Conservation (phyloP, 768 basidiomycete species). For the Lentinus brumalis region DNA sequence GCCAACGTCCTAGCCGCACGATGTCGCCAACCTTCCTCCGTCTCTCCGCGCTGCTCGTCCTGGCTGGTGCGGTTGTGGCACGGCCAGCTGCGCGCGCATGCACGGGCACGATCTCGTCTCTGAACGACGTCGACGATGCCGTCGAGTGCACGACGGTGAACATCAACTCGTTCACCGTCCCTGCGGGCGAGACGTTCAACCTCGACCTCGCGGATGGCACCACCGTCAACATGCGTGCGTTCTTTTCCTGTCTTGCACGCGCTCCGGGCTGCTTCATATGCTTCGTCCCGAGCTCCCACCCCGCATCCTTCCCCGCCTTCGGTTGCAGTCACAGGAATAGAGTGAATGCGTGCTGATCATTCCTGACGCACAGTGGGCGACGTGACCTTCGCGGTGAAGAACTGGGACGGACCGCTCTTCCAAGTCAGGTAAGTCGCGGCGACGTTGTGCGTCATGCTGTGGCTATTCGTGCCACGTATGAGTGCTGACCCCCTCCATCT, state of each 20-base stretch:
- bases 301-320: background rate
- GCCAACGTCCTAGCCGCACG: background rate
- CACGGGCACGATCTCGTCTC: slow-evolving; percentile 56
- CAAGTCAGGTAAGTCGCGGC: slow-evolving; percentile 42
- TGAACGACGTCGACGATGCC: slow-evolving; percentile 52
- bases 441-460: too few relatives aligned
- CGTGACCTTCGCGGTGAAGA: slow-evolving; percentile 53
- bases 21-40: slow-evolving; percentile 16
- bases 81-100: slow-evolving; percentile 30
- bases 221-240: slow-evolving; percentile 60
- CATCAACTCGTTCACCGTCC: slow-evolving; percentile 58
- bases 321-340: slow-evolving; percentile 7
- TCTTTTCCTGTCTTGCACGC: background rate
- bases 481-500: background rate
- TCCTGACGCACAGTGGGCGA: slow-evolving; percentile 48
- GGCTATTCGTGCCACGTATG: background rate
- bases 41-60: slow-evolving; percentile 15
- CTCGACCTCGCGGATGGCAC: slow-evolving; percentile 49
- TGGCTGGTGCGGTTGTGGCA: slow-evolving; percentile 5
- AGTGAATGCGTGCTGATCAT: background rate
- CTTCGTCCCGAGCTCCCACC: background rate
- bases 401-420: slow-evolving; percentile 59
- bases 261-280: too few relatives aligned
- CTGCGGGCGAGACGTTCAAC: slow-evolving; percentile 51
- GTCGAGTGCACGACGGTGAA: slow-evolving; percentile 59